phyloP scores from a whole-genome alignment of 31 red algal genomes.

The Asparagopsis taxiformis region DNA sequence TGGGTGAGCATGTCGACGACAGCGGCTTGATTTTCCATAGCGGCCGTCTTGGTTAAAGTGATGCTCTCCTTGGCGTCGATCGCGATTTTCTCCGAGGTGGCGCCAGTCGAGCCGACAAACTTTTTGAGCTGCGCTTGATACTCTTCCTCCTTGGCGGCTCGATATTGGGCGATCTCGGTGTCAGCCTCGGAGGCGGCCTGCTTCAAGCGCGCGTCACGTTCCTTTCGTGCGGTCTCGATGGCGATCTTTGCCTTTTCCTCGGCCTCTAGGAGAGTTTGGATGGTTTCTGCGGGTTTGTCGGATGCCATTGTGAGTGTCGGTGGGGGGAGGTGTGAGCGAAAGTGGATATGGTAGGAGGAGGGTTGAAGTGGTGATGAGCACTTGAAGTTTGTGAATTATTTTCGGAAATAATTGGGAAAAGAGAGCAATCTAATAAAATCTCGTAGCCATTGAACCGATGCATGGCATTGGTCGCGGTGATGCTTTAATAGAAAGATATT shows the following conservation, averaged over 20 bases:
- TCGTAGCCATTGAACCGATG: no score
- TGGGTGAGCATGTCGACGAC: conserved; percentile 78
- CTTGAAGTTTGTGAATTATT: no score
- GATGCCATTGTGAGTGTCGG: conserved; percentile 31
- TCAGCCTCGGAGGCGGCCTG: conserved; percentile 77
- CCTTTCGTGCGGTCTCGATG: conserved; percentile 82
- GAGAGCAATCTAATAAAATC: no score
- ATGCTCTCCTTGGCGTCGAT: conserved; percentile 52
- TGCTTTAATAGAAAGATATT: no score
- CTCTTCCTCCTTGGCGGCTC: conserved; percentile 68
- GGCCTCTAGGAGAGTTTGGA: conserved; percentile 85
- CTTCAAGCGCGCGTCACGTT: conserved; percentile 83
- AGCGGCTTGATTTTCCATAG: conserved; percentile 40
- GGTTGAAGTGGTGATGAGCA: no score
- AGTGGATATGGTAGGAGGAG: not conserved
- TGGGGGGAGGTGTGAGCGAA: not conserved
- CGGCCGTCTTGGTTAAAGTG: conserved; percentile 35
- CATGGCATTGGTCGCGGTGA: no score
- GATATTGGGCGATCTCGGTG: conserved; percentile 81
- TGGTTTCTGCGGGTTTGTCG: conserved; percentile 87
- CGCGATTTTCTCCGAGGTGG: conserved; percentile 61
- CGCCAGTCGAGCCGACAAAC: conserved; percentile 57
- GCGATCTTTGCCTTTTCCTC: conserved; percentile 72
- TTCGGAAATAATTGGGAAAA: no score
- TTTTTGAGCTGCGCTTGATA: conserved; percentile 68